A percentile compares a stretch with the other conserved stretches of the same genome.
These are phyloP conservation scores for Fulvia fulva DNA, from an alignment of 2,329 filamentous ascomycete species.

Conservation along the genomic window DNA sequence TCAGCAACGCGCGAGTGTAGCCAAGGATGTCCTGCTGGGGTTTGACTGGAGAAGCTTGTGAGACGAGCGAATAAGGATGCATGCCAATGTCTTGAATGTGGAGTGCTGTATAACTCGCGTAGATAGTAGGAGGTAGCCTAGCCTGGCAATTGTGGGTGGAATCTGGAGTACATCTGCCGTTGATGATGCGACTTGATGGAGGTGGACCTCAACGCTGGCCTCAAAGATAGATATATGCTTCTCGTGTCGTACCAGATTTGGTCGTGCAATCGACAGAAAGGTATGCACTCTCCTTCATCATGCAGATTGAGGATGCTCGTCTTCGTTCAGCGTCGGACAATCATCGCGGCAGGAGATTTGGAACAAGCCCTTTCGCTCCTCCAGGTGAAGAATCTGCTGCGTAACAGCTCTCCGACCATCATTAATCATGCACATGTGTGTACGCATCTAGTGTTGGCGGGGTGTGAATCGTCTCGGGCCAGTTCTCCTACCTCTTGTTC, in stretches of 20 bases:
- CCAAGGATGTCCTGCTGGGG: not conserved
- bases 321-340: not conserved
- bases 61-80: not conserved
- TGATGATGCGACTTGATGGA: too few relatives aligned
- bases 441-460: too few relatives aligned
- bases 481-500: too few relatives aligned
- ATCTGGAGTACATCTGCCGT: too few relatives aligned
- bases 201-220: too few relatives aligned
- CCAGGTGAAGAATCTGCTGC: not conserved
- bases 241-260: not conserved
- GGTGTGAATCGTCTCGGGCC: too few relatives aligned
- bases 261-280: not conserved
- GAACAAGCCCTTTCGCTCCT: not conserved
- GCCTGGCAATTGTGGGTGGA: not conserved
- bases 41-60: not conserved
- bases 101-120: too few relatives aligned
- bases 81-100: not conserved
- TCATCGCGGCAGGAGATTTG: not conserved
- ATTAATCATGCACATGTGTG: too few relatives aligned
- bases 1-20: not conserved
- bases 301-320: not conserved
- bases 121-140: not conserved
- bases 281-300: not conserved
- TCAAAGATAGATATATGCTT: not conserved
- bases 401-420: not conserved